Conservation (phyloP, 2,329 filamentous ascomycete species). For the Cercospora sesami region DNA sequence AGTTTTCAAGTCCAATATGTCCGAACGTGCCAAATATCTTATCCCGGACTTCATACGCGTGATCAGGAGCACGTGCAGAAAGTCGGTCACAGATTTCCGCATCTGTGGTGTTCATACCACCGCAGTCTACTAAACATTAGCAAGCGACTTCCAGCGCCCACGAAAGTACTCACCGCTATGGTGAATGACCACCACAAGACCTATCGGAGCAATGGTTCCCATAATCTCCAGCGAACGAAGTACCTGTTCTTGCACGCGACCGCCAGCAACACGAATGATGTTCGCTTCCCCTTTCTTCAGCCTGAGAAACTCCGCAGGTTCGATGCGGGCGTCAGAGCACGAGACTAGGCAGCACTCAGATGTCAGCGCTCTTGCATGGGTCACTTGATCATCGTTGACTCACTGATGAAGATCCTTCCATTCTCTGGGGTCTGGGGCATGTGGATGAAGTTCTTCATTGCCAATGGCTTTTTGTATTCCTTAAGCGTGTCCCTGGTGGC, state of each 20-base stretch:
- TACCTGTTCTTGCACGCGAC: background rate
- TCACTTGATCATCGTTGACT: background rate
- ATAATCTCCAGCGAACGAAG: conserved; percentile 2
- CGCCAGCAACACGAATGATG: conserved; percentile 3
- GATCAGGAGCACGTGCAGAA: background rate
- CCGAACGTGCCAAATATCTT: background rate
- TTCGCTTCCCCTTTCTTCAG: conserved; percentile 2
- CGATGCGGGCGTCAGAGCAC: conserved; percentile 8
- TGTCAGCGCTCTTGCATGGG: background rate
- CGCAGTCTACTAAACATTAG: background rate
- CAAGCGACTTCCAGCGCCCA: background rate
- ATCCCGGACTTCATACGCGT: background rate
- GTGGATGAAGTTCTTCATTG: background rate
- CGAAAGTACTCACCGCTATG: background rate
- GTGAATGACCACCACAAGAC: background rate
- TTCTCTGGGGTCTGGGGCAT: background rate
- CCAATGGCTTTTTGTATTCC: background rate
- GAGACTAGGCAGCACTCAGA: background rate
- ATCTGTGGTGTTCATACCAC: conserved; percentile 1
- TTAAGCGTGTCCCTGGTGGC: background rate
- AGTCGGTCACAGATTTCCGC: background rate
- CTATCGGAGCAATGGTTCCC: conserved; percentile 3
- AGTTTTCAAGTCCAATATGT: background rate
- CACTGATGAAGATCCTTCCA: background rate
- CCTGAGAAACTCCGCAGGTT: background rate